Evolutionary conservation across 108 stramenopile genomes (phyloP), one percentile per base, ranked within the genome.

Genomic region (Skeletonema menzelii): DNA sequence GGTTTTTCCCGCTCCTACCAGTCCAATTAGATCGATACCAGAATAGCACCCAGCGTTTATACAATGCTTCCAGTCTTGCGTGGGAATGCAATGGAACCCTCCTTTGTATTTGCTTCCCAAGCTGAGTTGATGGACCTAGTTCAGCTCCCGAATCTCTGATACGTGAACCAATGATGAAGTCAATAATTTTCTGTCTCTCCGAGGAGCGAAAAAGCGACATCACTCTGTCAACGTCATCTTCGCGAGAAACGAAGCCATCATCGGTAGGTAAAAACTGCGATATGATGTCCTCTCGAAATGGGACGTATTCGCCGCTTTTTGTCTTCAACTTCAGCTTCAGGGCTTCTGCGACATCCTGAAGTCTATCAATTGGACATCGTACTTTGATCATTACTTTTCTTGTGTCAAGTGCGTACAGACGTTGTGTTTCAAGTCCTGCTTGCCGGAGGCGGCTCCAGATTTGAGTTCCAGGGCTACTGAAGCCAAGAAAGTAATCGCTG

Each of bases 341-440:
- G 8, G 93, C 94, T 77, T 97, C 94, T 14, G 96, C 96, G 57
- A 97, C 92, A 78, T 97, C 95, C 64, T 88, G 85, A 26, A 96
- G 75, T 37, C 95, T 87, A 64, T 96, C 91, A 15, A 80, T 80
- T 14, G 95, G 95, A 57, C 95, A 96, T 32, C 91, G 84, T 11
- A 96, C 77, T 75, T 97, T 97, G 19, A 97, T 82, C 91, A 97
- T 91, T 7, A 97, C 95, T 26, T 86, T 73, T 32, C 72, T 72
- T 11, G 87, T 87, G 65, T 96, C 92, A 59, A 93, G 67, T 27
- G 80, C 68, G 67, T 82, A 83, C 8, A 95, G 66, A 17, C 91
- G 87, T 63, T 91, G 87, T 8, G 93, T 94, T 80, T 97, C 93
- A 5, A 97, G 79, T 46, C 95, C 95, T 17, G 96, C 94, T 61